These are phyloP conservation scores for Echria macrotheca DNA, from an alignment of 495 filamentous ascomycete genomes.

Conservation along the genomic window DNA sequence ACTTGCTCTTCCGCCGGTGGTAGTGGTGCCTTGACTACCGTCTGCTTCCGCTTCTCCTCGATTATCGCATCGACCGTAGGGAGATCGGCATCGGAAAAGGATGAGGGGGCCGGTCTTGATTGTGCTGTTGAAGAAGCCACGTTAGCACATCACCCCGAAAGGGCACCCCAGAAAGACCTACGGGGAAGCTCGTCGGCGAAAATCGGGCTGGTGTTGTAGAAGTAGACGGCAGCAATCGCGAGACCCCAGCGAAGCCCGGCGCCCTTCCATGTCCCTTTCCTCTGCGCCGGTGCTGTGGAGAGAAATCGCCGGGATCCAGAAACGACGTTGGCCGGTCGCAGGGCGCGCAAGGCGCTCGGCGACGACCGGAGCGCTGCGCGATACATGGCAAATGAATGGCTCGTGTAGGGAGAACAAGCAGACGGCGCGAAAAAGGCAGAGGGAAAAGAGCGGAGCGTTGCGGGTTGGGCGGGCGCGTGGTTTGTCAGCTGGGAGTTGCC, in stretches of 20 bases:
- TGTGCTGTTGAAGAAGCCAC: too few species aligned
- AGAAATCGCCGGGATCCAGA: constrained; percentile 55
- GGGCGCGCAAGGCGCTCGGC: constrained; percentile 42
- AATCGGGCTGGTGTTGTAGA: constrained; percentile 80
- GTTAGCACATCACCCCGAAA: too few species aligned
- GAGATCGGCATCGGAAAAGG: constrained; percentile 41
- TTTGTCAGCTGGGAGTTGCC: constrained; percentile 11
- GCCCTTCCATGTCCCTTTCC: constrained; percentile 80
- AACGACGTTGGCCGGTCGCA: constrained; percentile 27
- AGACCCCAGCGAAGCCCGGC: constrained; percentile 65
- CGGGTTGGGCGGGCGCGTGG: neutral
- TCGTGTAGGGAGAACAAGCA: constrained; percentile 6
- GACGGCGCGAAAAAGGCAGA: constrained; percentile 3
- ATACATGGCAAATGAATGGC: constrained; percentile 45
- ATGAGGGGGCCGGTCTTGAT: constrained; percentile 30
- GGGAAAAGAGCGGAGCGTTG: constrained; percentile 12
- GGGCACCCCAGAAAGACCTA: too few species aligned
- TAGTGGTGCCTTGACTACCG: constrained; percentile 18
- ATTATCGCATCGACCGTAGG: constrained; percentile 47
- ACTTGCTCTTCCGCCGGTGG: constrained; percentile 15
- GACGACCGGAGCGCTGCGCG: constrained; percentile 53
- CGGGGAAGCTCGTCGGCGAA: constrained; percentile 80
- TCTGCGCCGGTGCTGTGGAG: constrained; percentile 59
- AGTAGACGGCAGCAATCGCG: constrained; percentile 77
- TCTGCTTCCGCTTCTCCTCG: constrained; percentile 45